Evolutionary conservation across 106 monocot genomes (phyloP), one percentile per base, ranked within the genome.

Genomic region (Dioscorea dumetorum): DNA sequence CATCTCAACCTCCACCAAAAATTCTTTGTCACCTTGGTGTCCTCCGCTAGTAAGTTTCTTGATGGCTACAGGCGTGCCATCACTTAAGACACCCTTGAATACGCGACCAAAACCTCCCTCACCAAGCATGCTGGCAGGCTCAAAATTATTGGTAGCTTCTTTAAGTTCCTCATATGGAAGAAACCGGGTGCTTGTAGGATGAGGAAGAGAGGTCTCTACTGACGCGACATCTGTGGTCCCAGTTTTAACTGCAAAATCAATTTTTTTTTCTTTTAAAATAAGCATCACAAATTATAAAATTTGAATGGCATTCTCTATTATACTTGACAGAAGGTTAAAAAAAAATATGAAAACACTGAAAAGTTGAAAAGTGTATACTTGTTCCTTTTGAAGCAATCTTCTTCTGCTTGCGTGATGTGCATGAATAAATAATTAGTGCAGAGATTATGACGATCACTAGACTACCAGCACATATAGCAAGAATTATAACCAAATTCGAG

Each of bases 51-150:
- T 89, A 67, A 97, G 91, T 74, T 91, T 92, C 75, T 97, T 97
- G 57, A 97, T 97, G 63, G 97, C 97, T 50, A 97, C 97, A 32
- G 84, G 76, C 19, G 97, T 92, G 11, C 97, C 97, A 76, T 97
- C 97, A 66, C 61, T 74, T 48, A 97, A 58, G 21, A 84, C 72
- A 41, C 97, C 97, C 74, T 92, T 97, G 66, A 74, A 97, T 49
- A 97, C 97, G 50, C 84, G 91, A 14, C 97, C 97, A 75, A 97
- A 97, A 11, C 97, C 97, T 71, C 97, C 97, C 60, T 97, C 92
- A 16, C 97, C 97, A 61, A 97, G 78, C 50, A 97, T 50, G 58
- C 86, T 82, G 61, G 87, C 73, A 60, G 76, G 62, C 70, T 86
- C 80, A 77, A 97, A 97, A 33, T 87, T 87, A 49, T 92, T 86